These are phyloP conservation scores for Penicillium ucsense DNA, from an alignment of 495 filamentous ascomycete species.

Conservation along the genomic window DNA sequence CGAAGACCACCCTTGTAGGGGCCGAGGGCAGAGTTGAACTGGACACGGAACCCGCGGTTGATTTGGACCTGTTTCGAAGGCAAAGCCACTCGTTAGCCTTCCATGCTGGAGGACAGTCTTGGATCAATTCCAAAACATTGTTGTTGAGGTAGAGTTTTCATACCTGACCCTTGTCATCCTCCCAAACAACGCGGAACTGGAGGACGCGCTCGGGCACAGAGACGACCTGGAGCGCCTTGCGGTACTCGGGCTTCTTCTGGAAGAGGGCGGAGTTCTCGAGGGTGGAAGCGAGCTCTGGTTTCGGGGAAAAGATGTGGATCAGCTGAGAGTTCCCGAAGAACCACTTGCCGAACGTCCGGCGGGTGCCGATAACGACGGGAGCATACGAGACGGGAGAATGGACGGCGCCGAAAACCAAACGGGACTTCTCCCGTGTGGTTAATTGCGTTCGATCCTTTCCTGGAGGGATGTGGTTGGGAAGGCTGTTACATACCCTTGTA, in stretches of 20 bases:
- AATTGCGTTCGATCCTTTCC: no score
- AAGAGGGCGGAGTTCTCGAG: slow-evolving; percentile 92
- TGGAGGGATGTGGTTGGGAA: neutral
- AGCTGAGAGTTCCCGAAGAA: slow-evolving; percentile 16
- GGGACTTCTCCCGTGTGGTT: no score
- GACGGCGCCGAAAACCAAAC: neutral
- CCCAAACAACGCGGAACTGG: slow-evolving; percentile 96
- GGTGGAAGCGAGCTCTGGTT: slow-evolving; percentile 78
- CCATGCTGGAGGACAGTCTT: no score
- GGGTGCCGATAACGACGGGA: neutral
- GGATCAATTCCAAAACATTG: neutral
- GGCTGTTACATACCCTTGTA: slow-evolving; percentile 65
- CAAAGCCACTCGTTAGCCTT: neutral
- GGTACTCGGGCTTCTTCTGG: slow-evolving; percentile 86
- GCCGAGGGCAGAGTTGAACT: slow-evolving; percentile 97
- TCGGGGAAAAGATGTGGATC: slow-evolving; percentile 7
- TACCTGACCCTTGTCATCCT: slow-evolving; percentile 69
- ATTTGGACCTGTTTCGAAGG: slow-evolving; percentile 55
- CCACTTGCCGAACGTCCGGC: slow-evolving; percentile 15
- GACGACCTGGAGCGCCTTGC: slow-evolving; percentile 76
- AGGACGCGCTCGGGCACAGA: slow-evolving; percentile 92
- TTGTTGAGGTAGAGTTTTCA: neutral
- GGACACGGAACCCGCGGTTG: slow-evolving; percentile 94
- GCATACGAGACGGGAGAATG: neutral
- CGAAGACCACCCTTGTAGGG: slow-evolving; percentile 97